Conservation (phyloP, 148 eudicot genomes). For the Limonium bicolor region DNA sequence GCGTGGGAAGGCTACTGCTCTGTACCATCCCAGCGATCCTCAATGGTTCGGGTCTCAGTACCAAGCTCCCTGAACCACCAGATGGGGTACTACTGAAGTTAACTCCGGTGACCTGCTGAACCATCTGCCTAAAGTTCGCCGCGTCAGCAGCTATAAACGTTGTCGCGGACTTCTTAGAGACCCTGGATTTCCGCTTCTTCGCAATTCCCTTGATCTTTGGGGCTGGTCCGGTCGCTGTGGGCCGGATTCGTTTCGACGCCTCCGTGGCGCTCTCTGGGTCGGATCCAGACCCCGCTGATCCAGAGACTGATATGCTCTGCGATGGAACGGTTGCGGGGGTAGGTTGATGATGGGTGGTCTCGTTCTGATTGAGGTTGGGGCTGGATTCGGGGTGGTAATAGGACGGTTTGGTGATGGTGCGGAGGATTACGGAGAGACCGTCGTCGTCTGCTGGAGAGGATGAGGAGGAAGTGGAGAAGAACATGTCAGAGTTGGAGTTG, state of each 20-base stretch:
- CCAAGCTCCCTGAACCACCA: background rate
- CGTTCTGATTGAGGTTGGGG: background rate
- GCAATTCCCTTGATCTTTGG: no score
- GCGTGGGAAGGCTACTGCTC: constrained; percentile 3
- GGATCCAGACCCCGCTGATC: constrained; percentile 1
- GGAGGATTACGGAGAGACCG: background rate
- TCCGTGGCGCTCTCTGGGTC: background rate
- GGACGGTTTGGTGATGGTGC: background rate
- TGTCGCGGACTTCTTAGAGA: constrained; percentile 2
- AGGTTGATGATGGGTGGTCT: no score
- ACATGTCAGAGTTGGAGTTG: no score
- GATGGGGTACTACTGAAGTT: background rate
- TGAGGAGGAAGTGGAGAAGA: no score
- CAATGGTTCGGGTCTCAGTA: background rate
- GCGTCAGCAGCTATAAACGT: constrained; percentile 8
- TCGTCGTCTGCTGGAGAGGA: background rate
- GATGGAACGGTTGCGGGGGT: no score
- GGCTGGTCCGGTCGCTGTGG: background rate
- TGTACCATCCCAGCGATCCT: background rate
- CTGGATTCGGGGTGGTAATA: no score
- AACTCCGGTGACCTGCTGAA: constrained; percentile 11
- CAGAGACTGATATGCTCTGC: background rate
- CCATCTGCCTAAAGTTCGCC: constrained; percentile 11
- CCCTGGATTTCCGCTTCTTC: background rate
- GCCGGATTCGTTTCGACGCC: background rate